These are phyloP conservation scores for Talaromyces verruculosus DNA, from an alignment of 2,329 filamentous ascomycete genomes.

Conservation along the genomic window DNA sequence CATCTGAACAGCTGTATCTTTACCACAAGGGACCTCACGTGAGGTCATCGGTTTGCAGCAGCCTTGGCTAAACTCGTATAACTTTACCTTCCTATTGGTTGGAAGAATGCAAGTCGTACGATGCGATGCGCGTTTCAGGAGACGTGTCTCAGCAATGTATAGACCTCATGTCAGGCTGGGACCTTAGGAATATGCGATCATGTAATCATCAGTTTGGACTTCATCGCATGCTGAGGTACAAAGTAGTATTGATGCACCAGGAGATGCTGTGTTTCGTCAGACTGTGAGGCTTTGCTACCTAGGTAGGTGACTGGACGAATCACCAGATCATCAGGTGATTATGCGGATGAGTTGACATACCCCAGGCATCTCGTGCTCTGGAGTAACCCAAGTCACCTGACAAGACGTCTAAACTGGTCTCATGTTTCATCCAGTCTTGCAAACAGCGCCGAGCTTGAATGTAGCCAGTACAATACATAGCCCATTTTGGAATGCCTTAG, in stretches of 20 bases:
- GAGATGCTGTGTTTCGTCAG: neutral
- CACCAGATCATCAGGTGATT: slow-evolving; percentile 14
- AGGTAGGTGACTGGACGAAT: neutral
- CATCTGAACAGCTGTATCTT: neutral
- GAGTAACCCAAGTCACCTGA: slow-evolving; percentile 3
- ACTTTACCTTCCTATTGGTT: neutral
- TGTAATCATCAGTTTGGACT: neutral
- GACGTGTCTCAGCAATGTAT: neutral
- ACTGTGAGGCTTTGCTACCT: too few species aligned
- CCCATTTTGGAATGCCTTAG: neutral
- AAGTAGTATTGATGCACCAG: neutral
- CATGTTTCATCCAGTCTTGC: neutral
- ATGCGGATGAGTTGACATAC: neutral
- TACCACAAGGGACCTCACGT: neutral
- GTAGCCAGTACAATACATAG: too few species aligned
- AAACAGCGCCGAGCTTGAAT: neutral
- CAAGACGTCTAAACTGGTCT: neutral
- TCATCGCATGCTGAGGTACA: neutral
- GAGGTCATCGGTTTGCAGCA: neutral
- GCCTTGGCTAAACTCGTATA: neutral
- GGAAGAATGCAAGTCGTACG: slow-evolving; percentile 1
- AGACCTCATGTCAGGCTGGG: neutral
- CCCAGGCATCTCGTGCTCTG: neutral
- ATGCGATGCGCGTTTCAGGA: slow-evolving; percentile 2
- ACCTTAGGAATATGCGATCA: neutral